phyloP scores from a whole-genome alignment of 2,329 filamentous ascomycete genomes.

The Pleurostoma richardsiae region DNA sequence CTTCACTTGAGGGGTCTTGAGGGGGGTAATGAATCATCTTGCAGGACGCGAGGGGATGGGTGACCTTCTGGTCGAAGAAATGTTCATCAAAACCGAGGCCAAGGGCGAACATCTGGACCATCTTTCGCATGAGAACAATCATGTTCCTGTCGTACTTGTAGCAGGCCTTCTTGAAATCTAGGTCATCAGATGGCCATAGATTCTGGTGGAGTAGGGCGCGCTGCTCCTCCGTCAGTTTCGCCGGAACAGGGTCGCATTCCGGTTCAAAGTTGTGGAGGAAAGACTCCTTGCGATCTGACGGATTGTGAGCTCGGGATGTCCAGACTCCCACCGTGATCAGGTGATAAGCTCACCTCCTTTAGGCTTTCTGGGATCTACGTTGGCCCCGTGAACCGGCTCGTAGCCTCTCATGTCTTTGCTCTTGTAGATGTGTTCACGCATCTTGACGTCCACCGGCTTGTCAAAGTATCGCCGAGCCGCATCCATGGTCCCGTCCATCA shows the following conservation, averaged over 20 bases:
- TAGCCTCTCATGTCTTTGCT: conserved; percentile 5
- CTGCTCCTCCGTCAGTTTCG: conserved; percentile 4
- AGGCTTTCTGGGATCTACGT: background rate
- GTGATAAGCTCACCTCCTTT: conserved; percentile 3
- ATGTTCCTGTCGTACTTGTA: conserved; percentile 6
- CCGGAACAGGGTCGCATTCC: conserved; percentile 5
- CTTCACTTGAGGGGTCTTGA: conserved; percentile 3
- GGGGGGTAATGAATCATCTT: conserved; percentile 10
- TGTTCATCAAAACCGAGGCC: conserved; percentile 8
- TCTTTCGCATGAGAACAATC: conserved; percentile 4
- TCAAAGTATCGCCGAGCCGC: background rate
- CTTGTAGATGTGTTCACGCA: conserved; percentile 5
- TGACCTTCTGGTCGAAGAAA: conserved; percentile 5
- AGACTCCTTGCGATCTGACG: conserved; percentile 7
- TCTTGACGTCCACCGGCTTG: background rate
- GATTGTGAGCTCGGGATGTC: no score
- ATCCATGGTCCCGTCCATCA: conserved; percentile 1
- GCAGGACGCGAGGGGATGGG: conserved; percentile 4
- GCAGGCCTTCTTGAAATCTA: conserved; percentile 1
- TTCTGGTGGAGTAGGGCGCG: conserved; percentile 6
- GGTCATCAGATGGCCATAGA: conserved; percentile 2
- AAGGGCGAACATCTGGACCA: conserved; percentile 7
- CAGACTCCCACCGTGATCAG: no score
- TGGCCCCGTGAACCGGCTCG: conserved; percentile 3
- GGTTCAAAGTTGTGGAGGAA: conserved; percentile 11